Conservation (phyloP, 1,139 yeast species). For the Nadsonia commutata region DNA sequence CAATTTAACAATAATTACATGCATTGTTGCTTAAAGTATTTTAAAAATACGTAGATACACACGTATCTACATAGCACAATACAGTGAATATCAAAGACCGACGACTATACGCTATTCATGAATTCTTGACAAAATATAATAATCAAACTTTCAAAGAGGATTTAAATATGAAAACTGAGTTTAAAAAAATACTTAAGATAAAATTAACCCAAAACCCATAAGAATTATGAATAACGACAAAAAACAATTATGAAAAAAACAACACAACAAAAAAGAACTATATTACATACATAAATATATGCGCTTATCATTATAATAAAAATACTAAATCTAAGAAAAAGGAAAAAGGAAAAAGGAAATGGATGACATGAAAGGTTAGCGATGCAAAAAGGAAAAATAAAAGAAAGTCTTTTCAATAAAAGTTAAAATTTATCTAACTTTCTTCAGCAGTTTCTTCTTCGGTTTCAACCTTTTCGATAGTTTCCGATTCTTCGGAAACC, state of each 20-base stretch:
- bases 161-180: neutral
- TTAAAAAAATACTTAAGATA: too few relatives aligned
- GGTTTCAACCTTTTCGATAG: neutral
- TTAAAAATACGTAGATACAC: too few relatives aligned
- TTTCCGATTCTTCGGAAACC: neutral
- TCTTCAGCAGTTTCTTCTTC: slow-evolving; percentile 5
- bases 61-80: too few relatives aligned
- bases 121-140: too few relatives aligned
- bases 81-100: too few relatives aligned
- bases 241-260: neutral
- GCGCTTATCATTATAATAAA: neutral
- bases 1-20: too few relatives aligned
- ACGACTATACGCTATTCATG: too few relatives aligned
- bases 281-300: neutral
- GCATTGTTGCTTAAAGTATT: too few relatives aligned
- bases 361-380: neutral
- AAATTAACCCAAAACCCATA: neutral
- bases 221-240: slow-evolving; percentile 1
- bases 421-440: neutral
- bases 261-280: neutral
- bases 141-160: too few relatives aligned
- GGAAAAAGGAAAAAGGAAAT: neutral
- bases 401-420: neutral
- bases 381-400: slow-evolving; percentile 1
- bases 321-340: slow-evolving; percentile 1